Evolutionary conservation across 805 yeast species (phyloP), one percentile per base, ranked within the genome.

Genomic region (Wickerhamiella azymoides): DNA sequence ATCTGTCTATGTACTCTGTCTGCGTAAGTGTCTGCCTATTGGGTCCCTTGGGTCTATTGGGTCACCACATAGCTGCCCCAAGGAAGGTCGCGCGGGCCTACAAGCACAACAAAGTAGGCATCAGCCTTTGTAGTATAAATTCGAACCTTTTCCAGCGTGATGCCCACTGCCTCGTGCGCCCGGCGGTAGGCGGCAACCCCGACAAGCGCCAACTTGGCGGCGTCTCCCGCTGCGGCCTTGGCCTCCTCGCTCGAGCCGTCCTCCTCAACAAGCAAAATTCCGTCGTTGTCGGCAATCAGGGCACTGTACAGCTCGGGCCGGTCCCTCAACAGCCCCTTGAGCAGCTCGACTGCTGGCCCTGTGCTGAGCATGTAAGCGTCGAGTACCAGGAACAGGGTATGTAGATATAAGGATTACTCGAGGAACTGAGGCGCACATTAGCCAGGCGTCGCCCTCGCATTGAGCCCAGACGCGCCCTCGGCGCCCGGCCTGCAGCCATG

Each of bases 281-380:
- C 44, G 24, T 33, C 30, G 16, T 16, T 25, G n/a, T 33, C 35
- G 3, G 44, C 26, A 2, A 41, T n/a, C 10, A 41, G 16, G 9
- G 44, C 26, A 16, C 37, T n/a, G 14, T 24, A 10, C 17, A 41
- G 18, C 13, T 21, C 33, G 27, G 21, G n/a, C 25, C 27, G 35
- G 16, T 26, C 35, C 17, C 32, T 37, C 32, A 32, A 27, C 2
- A 28, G 33, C n/a, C 17, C 27, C 37, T 41, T 16, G 11, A 41
- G 32, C 30, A 41, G 38, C 39, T 28, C 44, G 8, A 41, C 25
- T 19, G 44, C 44, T 33, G 39, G 39, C 39, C 25, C 39, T 10
- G 44, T 41, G 39, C 44, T 41, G 25, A 41, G 44, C 44, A 41
- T 40, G 40, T 35, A 17, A 35, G 37, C 24, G n/a, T 4, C 11